Conservation (phyloP, 306 rosid genomes). For the Canavalia ensiformis region DNA sequence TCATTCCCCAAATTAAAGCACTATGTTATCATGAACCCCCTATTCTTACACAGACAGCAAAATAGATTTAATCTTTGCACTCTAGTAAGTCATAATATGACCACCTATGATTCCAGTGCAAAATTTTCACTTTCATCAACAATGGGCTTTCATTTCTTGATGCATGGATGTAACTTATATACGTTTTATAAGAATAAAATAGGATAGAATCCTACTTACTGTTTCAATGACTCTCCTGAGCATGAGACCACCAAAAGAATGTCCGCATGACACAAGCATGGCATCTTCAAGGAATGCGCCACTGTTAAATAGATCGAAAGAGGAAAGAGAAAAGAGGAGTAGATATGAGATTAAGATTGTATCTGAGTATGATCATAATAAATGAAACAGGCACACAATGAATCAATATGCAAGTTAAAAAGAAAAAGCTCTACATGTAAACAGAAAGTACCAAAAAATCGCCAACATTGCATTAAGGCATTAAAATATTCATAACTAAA, state of each 20-base stretch:
- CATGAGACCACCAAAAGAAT: slow-evolving; percentile 97
- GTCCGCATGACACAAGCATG: slow-evolving; percentile 93
- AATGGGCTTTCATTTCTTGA: slow-evolving; percentile 32
- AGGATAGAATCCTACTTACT: slow-evolving; percentile 65
- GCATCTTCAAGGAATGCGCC: slow-evolving; percentile 98
- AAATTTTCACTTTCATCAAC: slow-evolving; percentile 29
- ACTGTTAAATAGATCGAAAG: slow-evolving; percentile 53
- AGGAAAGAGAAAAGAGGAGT: slow-evolving; percentile 9
- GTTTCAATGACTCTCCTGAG: slow-evolving; percentile 92
- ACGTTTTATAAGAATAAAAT: slow-evolving; percentile 39
- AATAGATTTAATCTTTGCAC: slow-evolving; percentile 12
- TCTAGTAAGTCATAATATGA: slow-evolving; percentile 13
- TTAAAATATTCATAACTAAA: slow-evolving; percentile 8
- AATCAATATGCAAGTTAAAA: slow-evolving; percentile 28
- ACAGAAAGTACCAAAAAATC: background rate
- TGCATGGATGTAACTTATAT: slow-evolving; percentile 26
- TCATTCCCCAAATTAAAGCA: slow-evolving; percentile 10
- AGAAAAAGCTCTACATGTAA: slow-evolving; percentile 23
- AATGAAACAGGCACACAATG: slow-evolving; percentile 4
- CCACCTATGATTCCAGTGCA: slow-evolving; percentile 23
- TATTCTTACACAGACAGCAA: slow-evolving; percentile 21
- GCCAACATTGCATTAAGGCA: slow-evolving; percentile 17
- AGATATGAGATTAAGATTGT: slow-evolving; percentile 43
- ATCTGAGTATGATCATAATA: slow-evolving; percentile 36
- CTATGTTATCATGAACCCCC: background rate